Evolutionary conservation across 129 eudicot genomes (phyloP).

Genomic region (Tagetes patula): DNA sequence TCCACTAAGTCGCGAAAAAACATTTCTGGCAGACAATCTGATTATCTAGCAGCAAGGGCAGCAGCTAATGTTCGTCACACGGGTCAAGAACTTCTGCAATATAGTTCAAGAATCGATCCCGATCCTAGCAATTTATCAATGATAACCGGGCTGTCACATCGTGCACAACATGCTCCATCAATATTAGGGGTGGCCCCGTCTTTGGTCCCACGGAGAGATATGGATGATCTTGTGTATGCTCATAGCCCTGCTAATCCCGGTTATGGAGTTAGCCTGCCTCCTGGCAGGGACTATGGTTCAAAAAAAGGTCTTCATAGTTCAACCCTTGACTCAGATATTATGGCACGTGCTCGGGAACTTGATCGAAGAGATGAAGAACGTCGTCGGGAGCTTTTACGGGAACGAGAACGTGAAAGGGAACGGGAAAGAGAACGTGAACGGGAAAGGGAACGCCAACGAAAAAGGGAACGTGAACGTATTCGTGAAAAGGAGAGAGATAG

Average conservation of each 20-base stretch:
- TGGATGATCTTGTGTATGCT: slow-evolving; percentile 64
- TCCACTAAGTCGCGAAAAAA: slow-evolving; percentile 68
- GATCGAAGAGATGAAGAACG: slow-evolving; percentile 69
- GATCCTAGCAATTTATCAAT: slow-evolving; percentile 61
- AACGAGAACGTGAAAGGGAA: slow-evolving; percentile 61
- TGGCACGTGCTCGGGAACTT: slow-evolving; percentile 59
- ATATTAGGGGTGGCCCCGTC: slow-evolving; percentile 61
- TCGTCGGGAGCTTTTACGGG: slow-evolving; percentile 59
- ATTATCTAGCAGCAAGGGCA: slow-evolving; percentile 80
- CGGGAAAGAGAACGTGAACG: slow-evolving; percentile 57
- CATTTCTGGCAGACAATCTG: slow-evolving; percentile 98
- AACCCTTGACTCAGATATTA: slow-evolving; percentile 51
- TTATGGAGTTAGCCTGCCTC: slow-evolving; percentile 97
- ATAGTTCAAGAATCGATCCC: slow-evolving; percentile 68
- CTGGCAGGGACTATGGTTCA: slow-evolving; percentile 92
- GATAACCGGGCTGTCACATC: slow-evolving; percentile 57
- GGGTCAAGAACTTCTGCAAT: slow-evolving; percentile 60
- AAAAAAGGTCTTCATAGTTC: slow-evolving; percentile 79
- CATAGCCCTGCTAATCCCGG: slow-evolving; percentile 81
- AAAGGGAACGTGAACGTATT: slow-evolving; percentile 46
- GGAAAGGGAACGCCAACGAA: slow-evolving; percentile 59
- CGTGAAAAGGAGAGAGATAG: slow-evolving; percentile 59
- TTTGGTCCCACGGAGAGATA: slow-evolving; percentile 52
- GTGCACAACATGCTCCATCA: slow-evolving; percentile 78
- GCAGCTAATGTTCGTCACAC: slow-evolving; percentile 50